Conservation (phyloP, 1,139 yeast genomes). For the Wickerhamiella pararugosa region DNA sequence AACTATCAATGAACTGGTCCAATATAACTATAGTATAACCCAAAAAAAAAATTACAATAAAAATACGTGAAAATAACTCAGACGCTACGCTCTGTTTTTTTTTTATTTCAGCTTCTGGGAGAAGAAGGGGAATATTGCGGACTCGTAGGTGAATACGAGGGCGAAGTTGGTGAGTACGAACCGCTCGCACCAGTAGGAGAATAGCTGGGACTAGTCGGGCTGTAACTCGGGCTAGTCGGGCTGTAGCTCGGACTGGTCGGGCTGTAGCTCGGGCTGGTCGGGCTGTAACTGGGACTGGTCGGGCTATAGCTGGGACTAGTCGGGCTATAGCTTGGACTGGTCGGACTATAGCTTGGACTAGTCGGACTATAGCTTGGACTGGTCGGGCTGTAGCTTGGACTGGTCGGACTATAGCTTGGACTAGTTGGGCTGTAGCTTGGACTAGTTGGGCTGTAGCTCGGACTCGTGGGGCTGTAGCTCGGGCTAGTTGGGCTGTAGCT, state of each 20-base stretch:
- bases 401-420: conserved; percentile 46
- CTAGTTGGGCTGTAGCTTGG: conserved; percentile 29
- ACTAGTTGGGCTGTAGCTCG: conserved; percentile 29
- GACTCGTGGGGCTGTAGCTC: conserved; percentile 53
- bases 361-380: conserved; percentile 47
- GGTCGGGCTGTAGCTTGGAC: conserved; percentile 46
- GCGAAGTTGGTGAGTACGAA: neutral
- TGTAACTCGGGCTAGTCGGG: conserved; percentile 25
- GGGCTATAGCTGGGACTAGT: conserved; percentile 47
- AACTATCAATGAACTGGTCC: no score
- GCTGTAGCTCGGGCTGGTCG: conserved; percentile 54
- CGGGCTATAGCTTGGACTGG: conserved; percentile 43
- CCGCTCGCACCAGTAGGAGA: conserved; percentile 30
- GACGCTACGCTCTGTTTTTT: no score
- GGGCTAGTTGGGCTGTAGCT: conserved; percentile 52
- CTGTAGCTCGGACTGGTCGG: conserved; percentile 53
- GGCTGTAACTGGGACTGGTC: conserved; percentile 40
- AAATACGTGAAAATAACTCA: no score
- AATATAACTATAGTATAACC: no score
- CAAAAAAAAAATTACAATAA: no score
- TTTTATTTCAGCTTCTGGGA: neutral
- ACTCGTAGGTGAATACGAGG: neutral
- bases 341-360: conserved; percentile 46
- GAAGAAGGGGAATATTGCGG: neutral
- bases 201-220: conserved; percentile 44